Percentiles rank a stretch among this genome's conserved stretches.
Evolutionary conservation across 805 yeast species (phyloP).

Genomic region (Metschnikowia anglica): DNA sequence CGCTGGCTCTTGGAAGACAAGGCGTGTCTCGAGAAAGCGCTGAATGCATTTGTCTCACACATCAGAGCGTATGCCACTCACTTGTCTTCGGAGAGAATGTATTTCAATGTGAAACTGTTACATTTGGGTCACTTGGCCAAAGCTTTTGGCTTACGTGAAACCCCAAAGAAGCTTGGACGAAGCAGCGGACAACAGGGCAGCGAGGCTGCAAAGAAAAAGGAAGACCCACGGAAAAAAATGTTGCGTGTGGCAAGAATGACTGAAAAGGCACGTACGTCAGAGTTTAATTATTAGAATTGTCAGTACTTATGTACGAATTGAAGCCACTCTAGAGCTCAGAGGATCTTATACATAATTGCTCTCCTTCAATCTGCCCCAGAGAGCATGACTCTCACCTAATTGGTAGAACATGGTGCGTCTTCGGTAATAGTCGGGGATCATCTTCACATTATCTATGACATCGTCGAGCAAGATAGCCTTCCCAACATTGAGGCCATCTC

Average conservation of each 20-base stretch:
- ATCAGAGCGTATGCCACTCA: slow-evolving; percentile 96
- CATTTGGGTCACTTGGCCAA: slow-evolving; percentile 97
- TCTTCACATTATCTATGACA: slow-evolving; percentile 66
- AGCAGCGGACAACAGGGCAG: slow-evolving; percentile 25
- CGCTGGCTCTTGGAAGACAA: slow-evolving; percentile 78
- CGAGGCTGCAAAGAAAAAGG: slow-evolving; percentile 46
- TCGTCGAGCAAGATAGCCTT: slow-evolving; percentile 82
- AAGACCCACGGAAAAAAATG: slow-evolving; percentile 72
- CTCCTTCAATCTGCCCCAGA: slow-evolving; percentile 48
- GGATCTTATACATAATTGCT: background rate
- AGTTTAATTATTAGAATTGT: slow-evolving; percentile 65
- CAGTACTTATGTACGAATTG: background rate
- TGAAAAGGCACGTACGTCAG: slow-evolving; percentile 61
- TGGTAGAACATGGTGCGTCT: slow-evolving; percentile 60
- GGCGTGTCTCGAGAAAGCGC: slow-evolving; percentile 61
- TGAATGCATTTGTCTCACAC: slow-evolving; percentile 82
- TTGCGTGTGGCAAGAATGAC: slow-evolving; percentile 71
- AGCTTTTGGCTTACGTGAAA: slow-evolving; percentile 89
- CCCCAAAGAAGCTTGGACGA: slow-evolving; percentile 77
- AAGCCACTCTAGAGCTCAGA: background rate
- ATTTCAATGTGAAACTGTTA: slow-evolving; percentile 75
- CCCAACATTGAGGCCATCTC: slow-evolving; percentile 69
- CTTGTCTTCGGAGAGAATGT: slow-evolving; percentile 70
- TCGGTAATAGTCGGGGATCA: slow-evolving; percentile 58
- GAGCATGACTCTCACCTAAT: slow-evolving; percentile 73